Evolutionary conservation across 2,329 filamentous ascomycete genomes (phyloP).

Genomic region (Ophiostoma populinum): DNA sequence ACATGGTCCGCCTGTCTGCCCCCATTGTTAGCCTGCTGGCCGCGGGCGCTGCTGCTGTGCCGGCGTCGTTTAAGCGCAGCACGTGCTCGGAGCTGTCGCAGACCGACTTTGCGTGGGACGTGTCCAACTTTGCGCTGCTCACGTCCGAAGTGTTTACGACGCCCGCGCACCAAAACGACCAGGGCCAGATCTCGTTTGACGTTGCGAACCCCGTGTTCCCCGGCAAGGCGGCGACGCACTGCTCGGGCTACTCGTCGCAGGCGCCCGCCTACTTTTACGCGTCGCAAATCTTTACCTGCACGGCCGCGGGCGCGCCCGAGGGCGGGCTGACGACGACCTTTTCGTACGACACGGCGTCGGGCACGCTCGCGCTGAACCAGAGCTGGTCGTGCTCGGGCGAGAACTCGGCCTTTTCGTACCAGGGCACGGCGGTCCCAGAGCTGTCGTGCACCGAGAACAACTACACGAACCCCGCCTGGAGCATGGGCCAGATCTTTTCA

Average conservation of each 20-base stretch:
- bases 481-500: slow-evolving; percentile 22
- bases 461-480: slow-evolving; percentile 24
- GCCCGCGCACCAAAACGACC: slow-evolving; percentile 32
- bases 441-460: slow-evolving; percentile 19
- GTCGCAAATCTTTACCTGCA: slow-evolving; percentile 26
- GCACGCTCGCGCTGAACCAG: slow-evolving; percentile 27
- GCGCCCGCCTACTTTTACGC: slow-evolving; percentile 34
- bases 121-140: slow-evolving; percentile 29
- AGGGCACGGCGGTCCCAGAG: slow-evolving; percentile 18
- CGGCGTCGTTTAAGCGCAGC: background rate
- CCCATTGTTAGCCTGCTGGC: slow-evolving; percentile 3
- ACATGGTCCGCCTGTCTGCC: slow-evolving; percentile 5
- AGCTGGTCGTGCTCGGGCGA: slow-evolving; percentile 28
- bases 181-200: slow-evolving; percentile 30
- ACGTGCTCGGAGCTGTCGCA: slow-evolving; percentile 19
- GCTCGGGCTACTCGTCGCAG: slow-evolving; percentile 24
- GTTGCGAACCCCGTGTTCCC: slow-evolving; percentile 28
- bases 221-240: slow-evolving; percentile 17
- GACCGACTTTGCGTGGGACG: slow-evolving; percentile 21
- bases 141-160: slow-evolving; percentile 31
- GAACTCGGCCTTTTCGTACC: slow-evolving; percentile 20
- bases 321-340: slow-evolving; percentile 22
- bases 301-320: slow-evolving; percentile 12
- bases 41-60: slow-evolving; percentile 3
- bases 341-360: slow-evolving; percentile 21